Evolutionary conservation across 2,329 filamentous ascomycete genomes (phyloP).

Genomic region (Aspergillus fumigatus): DNA sequence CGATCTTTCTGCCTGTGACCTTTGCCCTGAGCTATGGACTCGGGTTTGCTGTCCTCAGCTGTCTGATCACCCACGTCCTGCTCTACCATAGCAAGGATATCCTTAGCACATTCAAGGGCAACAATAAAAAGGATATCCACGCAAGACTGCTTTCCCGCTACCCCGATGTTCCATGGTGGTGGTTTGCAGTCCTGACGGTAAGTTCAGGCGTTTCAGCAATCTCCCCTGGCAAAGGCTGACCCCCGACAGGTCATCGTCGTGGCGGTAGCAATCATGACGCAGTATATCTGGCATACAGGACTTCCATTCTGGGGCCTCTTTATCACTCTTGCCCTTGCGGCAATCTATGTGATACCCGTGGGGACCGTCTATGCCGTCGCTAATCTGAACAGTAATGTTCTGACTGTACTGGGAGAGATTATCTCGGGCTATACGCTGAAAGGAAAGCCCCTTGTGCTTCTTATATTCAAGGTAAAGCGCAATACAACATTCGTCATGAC

Average conservation of each 20-base stretch:
- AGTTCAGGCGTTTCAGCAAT: background rate
- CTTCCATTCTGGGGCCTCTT: constrained; percentile 39
- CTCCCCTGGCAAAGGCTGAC: background rate
- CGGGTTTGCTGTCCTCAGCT: constrained; percentile 59
- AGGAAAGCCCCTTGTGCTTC: constrained; percentile 39
- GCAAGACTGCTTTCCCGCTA: constrained; percentile 34
- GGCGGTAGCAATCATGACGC: constrained; percentile 27
- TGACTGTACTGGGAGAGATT: constrained; percentile 40
- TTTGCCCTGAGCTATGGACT: constrained; percentile 50
- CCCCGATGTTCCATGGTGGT: constrained; percentile 34
- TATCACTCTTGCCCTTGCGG: constrained; percentile 35
- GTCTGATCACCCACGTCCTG: constrained; percentile 29
- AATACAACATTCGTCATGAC: constrained; percentile 58
- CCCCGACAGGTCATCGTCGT: constrained; percentile 27
- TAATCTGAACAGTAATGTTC: constrained; percentile 37
- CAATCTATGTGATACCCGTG: constrained; percentile 38
- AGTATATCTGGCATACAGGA: constrained; percentile 28
- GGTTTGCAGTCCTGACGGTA: constrained; percentile 33
- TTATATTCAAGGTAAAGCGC: constrained; percentile 42
- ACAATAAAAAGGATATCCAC: constrained; percentile 35
- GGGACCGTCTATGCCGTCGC: constrained; percentile 40
- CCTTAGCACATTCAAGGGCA: constrained; percentile 10
- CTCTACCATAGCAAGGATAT: constrained; percentile 22
- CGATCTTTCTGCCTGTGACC: constrained; percentile 56
- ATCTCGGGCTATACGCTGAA: constrained; percentile 40